Conservation (phyloP, 805 yeast species). For the Suhomyces sp. region DNA sequence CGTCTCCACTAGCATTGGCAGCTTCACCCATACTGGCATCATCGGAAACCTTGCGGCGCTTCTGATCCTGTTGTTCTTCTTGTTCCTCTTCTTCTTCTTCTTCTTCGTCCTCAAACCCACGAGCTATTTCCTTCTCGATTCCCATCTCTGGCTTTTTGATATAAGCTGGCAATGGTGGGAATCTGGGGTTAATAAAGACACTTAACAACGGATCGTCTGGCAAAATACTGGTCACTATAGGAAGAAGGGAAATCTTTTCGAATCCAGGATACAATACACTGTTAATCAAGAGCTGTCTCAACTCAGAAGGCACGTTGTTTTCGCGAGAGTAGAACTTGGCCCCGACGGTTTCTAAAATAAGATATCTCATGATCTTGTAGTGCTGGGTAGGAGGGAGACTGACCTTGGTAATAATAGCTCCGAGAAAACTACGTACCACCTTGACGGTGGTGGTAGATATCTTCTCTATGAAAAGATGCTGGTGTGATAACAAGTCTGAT, state of each 20-base stretch:
- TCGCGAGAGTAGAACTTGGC: slow-evolving; percentile 23
- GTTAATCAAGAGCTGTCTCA: slow-evolving; percentile 41
- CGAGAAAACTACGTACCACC: slow-evolving; percentile 46
- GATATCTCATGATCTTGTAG: slow-evolving; percentile 46
- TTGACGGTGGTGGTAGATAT: slow-evolving; percentile 37
- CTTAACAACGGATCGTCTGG: slow-evolving; percentile 51
- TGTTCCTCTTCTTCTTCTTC: slow-evolving; percentile 7
- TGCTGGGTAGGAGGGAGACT: slow-evolving; percentile 62
- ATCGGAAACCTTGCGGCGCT: neutral
- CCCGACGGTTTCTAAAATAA: slow-evolving; percentile 34
- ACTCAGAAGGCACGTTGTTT: slow-evolving; percentile 26
- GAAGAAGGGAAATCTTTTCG: slow-evolving; percentile 62
- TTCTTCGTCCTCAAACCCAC: slow-evolving; percentile 6
- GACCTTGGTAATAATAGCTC: slow-evolving; percentile 44
- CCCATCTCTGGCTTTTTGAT: slow-evolving; percentile 12
- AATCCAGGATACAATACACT: slow-evolving; percentile 69
- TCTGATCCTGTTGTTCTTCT: neutral
- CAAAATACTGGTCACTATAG: slow-evolving; percentile 59
- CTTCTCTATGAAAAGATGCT: slow-evolving; percentile 48
- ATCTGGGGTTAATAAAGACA: slow-evolving; percentile 68
- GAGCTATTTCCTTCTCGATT: neutral
- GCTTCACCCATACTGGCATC: neutral
- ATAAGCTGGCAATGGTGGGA: slow-evolving; percentile 50
- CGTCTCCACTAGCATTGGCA: neutral
- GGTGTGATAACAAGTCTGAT: slow-evolving; percentile 67